phyloP scores from a whole-genome alignment of 1,139 yeast genomes.

The Suhomyces bolitotheri region DNA sequence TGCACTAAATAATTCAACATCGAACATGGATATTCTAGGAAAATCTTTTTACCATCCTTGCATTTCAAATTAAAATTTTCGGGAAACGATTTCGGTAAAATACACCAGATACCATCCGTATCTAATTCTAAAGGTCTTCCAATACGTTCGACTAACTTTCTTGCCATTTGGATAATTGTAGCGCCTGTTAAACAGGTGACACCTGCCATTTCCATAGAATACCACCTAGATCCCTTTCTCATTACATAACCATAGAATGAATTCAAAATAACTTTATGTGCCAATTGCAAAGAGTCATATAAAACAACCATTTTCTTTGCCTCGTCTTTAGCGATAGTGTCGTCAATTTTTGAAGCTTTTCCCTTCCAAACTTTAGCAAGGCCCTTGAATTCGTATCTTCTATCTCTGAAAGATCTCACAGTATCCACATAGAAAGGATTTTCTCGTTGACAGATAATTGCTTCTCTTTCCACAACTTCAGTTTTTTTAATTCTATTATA shows the following conservation, averaged over 20 bases:
- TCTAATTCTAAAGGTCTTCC: slow-evolving; percentile 96
- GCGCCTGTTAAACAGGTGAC: slow-evolving; percentile 98
- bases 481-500: slow-evolving; percentile 81
- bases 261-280: slow-evolving; percentile 94
- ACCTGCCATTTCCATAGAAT: slow-evolving; percentile 99
- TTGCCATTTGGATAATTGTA: slow-evolving; percentile 95
- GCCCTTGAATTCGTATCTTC: slow-evolving; percentile 94
- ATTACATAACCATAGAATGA: slow-evolving; percentile 98
- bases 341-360: slow-evolving; percentile 61
- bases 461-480: slow-evolving; percentile 84
- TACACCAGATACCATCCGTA: slow-evolving; percentile 99
- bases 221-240: slow-evolving; percentile 99
- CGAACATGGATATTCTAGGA: slow-evolving; percentile 90
- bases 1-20: slow-evolving; percentile 95
- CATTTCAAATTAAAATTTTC: slow-evolving; percentile 75
- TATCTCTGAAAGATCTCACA: slow-evolving; percentile 90
- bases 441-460: slow-evolving; percentile 95
- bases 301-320: slow-evolving; percentile 92
- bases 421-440: slow-evolving; percentile 96
- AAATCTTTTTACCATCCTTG: slow-evolving; percentile 74
- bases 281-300: slow-evolving; percentile 92
- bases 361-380: slow-evolving; percentile 94
- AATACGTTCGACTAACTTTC: slow-evolving; percentile 86
- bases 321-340: slow-evolving; percentile 68
- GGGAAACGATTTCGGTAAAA: slow-evolving; percentile 88